Evolutionary conservation across 257 asterid species (phyloP).

Genomic region (Jasminum sambac): DNA sequence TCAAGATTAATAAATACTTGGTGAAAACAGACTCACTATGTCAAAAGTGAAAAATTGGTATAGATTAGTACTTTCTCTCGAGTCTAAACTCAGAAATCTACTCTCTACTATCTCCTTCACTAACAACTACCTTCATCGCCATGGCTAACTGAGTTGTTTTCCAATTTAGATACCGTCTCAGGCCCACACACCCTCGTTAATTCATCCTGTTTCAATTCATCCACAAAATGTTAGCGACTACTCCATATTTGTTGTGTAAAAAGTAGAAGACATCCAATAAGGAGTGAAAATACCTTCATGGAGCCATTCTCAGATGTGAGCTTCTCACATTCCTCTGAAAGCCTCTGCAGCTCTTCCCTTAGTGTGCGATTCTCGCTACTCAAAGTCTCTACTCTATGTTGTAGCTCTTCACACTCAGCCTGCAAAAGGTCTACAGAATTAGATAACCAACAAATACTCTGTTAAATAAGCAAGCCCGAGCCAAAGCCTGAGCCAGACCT

Average conservation of each 20-base stretch:
- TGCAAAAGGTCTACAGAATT: slow-evolving; percentile 20
- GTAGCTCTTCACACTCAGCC: slow-evolving; percentile 93
- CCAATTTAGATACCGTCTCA: slow-evolving; percentile 54
- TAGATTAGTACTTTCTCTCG: slow-evolving; percentile 19
- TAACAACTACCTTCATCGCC: slow-evolving; percentile 54
- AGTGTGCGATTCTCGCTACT: slow-evolving; percentile 62
- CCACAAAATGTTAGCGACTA: slow-evolving; percentile 14
- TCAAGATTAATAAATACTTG: no score
- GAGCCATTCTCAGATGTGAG: slow-evolving; percentile 65
- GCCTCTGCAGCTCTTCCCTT: slow-evolving; percentile 68
- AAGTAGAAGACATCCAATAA: neutral
- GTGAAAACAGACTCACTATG: neutral
- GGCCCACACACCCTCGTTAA: slow-evolving; percentile 59
- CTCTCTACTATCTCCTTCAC: slow-evolving; percentile 22
- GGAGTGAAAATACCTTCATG: slow-evolving; percentile 48
- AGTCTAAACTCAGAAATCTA: slow-evolving; percentile 23
- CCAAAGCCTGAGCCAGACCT: slow-evolving; percentile 58
- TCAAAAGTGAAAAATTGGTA: neutral
- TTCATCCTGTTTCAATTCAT: slow-evolving; percentile 62
- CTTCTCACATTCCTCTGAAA: slow-evolving; percentile 82
- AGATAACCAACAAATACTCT: neutral
- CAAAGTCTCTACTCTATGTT: slow-evolving; percentile 64
- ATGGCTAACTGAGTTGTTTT: slow-evolving; percentile 36
- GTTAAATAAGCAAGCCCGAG: no score
- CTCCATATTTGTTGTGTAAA: neutral